These are phyloP conservation scores for Crucihimalaya himalaica DNA, from an alignment of 345 rosid species.

Conservation along the genomic window DNA sequence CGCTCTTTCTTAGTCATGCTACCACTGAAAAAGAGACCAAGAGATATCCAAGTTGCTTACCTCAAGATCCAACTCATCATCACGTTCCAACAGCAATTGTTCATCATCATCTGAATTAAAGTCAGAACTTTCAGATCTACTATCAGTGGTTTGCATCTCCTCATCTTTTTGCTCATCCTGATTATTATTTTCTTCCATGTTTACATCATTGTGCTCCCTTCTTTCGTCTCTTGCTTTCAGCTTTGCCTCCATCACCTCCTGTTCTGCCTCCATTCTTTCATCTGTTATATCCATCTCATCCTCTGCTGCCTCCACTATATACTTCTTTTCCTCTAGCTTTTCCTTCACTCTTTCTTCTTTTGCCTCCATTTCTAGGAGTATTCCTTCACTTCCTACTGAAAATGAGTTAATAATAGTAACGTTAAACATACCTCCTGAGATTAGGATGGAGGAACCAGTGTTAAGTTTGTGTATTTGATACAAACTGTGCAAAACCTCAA, in stretches of 20 bases:
- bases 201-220: slow-evolving; percentile 14
- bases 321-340: not conserved
- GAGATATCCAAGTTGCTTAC: slow-evolving; percentile 43
- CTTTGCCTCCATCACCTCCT: slow-evolving; percentile 44
- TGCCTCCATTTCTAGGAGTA: slow-evolving; percentile 12
- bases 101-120: slow-evolving; percentile 60
- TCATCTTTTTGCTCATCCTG: slow-evolving; percentile 24
- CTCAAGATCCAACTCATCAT: slow-evolving; percentile 61
- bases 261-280: slow-evolving; percentile 19
- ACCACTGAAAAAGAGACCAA: not conserved
- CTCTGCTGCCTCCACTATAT: slow-evolving; percentile 1
- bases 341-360: not conserved
- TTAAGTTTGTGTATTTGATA: too few species aligned
- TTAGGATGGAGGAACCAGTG: too few species aligned
- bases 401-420: slow-evolving; percentile 1
- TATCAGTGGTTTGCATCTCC: slow-evolving; percentile 44
- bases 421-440: not conserved
- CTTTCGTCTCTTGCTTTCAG: slow-evolving; percentile 32
- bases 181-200: slow-evolving; percentile 25
- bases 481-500: too few species aligned
- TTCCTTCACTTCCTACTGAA: slow-evolving; percentile 19
- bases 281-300: not conserved
- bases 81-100: slow-evolving; percentile 51
- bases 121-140: slow-evolving; percentile 59
- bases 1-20: not conserved